Base-by-base conservation (phyloP, 1,139 yeast species). In the Blastobotrys illinoisensis region DNA sequence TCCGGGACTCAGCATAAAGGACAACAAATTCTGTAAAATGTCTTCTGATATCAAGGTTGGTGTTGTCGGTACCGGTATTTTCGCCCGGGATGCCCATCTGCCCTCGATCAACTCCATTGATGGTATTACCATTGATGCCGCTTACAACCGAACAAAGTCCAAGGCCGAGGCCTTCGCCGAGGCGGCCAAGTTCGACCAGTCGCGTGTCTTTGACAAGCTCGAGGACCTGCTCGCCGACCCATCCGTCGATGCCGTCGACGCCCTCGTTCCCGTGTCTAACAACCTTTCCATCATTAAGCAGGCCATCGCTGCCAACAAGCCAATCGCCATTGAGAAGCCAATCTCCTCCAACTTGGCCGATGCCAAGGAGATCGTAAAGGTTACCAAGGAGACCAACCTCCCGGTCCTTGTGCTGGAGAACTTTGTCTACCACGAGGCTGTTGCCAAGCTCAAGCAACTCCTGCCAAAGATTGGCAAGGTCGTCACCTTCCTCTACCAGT, bases 11-110 rank as follows among this genome's bases (percentile, higher is more conserved):
- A 46, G 13, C 14, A 16, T 16, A 28, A 18, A 32, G 18, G 11
- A 14, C 21, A n/a, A 18, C 20, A 51, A 26, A 49, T n/a, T n/a
- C n/a, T n/a, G n/a, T n/a, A 54, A 47, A 51, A 57, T 44, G 49
- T 47, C 49, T 16, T 20, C 47, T 19, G 18, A 19, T 11, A 51
- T 82, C 55, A 84, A 81, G 66, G 79, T 88, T 53, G 97, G 95
- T 54, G 74, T 89, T 54, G 82, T 89, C 54, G 97, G 97, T 58
- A 90, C 97, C 1, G 97, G 97, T 60, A 88, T 91, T 66, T 91
- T 90, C 67, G 97, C 98, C 59, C 81, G 82, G 32, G 88, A 86
- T 61, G 77, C 79, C 53, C 97, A 91, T 68, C 78, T 88, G 61
- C 97, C 97, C 47, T 81, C 88, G 26, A 73, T 86, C 57, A 73